Percentiles rank a stretch among this genome's conserved stretches.
These are phyloP conservation scores for Lumnitzera littorea DNA, from an alignment of 345 rosid species.

Conservation along the genomic window DNA sequence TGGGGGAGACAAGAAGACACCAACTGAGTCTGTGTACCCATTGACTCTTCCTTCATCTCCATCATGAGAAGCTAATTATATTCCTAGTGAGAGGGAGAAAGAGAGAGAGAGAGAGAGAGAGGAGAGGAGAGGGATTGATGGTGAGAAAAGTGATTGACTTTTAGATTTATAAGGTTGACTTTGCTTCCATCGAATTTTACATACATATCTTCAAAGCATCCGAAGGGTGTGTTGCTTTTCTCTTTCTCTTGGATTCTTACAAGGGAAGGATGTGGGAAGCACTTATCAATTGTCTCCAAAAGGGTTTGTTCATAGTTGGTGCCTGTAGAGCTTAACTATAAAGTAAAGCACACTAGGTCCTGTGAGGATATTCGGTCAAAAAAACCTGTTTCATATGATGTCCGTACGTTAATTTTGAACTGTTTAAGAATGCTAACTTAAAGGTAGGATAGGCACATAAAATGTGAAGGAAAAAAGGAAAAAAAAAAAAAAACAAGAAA, in stretches of 20 bases:
- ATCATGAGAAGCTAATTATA: conserved; percentile 17
- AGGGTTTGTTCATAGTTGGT: background rate
- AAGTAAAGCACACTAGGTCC: no score
- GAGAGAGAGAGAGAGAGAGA: conserved; percentile 7
- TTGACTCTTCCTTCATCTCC: conserved; percentile 26
- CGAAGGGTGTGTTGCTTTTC: conserved; percentile 19
- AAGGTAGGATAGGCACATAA: no score
- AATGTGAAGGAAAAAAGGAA: no score
- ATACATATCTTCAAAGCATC: no score
- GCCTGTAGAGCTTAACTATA: background rate
- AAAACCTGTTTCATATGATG: background rate
- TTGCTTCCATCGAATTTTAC: conserved; percentile 11
- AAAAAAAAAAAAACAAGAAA: no score
- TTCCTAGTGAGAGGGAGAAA: conserved; percentile 21
- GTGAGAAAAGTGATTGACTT: conserved; percentile 40
- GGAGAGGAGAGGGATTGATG: background rate
- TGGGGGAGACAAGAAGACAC: conserved; percentile 51
- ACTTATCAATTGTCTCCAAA: conserved; percentile 20
- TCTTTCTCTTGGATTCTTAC: conserved; percentile 26
- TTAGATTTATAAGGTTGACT: conserved; percentile 12
- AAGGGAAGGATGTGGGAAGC: conserved; percentile 35
- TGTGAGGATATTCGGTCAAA: background rate
- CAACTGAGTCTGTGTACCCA: conserved; percentile 36
- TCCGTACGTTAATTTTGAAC: no score
- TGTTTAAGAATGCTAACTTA: no score